phyloP scores from a whole-genome alignment of 2,329 filamentous ascomycete species.

The Parascedosporium putredinis region DNA sequence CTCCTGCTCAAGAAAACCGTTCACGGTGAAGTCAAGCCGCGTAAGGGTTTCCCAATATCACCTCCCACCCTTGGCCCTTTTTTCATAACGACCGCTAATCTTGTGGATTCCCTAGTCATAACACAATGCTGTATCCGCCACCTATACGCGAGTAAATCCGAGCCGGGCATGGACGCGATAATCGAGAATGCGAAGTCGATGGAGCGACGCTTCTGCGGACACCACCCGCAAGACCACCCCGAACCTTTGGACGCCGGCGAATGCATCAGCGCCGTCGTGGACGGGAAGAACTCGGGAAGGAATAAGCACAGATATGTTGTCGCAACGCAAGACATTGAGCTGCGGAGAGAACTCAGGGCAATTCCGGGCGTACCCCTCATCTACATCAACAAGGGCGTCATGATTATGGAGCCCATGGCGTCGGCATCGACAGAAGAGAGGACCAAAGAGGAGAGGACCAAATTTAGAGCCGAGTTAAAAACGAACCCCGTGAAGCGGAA shows the following conservation, averaged over 20 bases:
- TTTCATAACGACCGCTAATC: slow-evolving; percentile 12
- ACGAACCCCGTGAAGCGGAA: slow-evolving; percentile 24
- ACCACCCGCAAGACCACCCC: slow-evolving; percentile 61
- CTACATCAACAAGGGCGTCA: slow-evolving; percentile 69
- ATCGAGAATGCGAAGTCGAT: slow-evolving; percentile 66
- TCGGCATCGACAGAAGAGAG: slow-evolving; percentile 51
- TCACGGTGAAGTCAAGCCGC: slow-evolving; percentile 65
- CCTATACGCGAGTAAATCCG: slow-evolving; percentile 54
- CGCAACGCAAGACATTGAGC: slow-evolving; percentile 58
- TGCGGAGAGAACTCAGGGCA: slow-evolving; percentile 52
- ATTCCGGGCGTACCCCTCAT: slow-evolving; percentile 65
- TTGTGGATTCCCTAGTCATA: slow-evolving; percentile 62
- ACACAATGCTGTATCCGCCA: slow-evolving; percentile 74
- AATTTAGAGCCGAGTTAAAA: slow-evolving; percentile 61
- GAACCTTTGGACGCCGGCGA: slow-evolving; percentile 59
- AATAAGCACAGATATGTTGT: slow-evolving; percentile 77
- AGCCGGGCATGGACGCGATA: slow-evolving; percentile 42
- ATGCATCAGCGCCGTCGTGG: slow-evolving; percentile 66
- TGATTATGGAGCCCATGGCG: slow-evolving; percentile 64
- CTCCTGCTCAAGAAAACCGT: slow-evolving; percentile 69
- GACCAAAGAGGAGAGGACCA: slow-evolving; percentile 59
- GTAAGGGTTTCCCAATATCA: slow-evolving; percentile 32
- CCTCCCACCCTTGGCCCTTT: not conserved
- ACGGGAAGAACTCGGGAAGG: slow-evolving; percentile 57
- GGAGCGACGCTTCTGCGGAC: slow-evolving; percentile 68